Evolutionary conservation across 345 rosid genomes (phyloP).

Genomic region (Eucalyptus leucophloia): DNA sequence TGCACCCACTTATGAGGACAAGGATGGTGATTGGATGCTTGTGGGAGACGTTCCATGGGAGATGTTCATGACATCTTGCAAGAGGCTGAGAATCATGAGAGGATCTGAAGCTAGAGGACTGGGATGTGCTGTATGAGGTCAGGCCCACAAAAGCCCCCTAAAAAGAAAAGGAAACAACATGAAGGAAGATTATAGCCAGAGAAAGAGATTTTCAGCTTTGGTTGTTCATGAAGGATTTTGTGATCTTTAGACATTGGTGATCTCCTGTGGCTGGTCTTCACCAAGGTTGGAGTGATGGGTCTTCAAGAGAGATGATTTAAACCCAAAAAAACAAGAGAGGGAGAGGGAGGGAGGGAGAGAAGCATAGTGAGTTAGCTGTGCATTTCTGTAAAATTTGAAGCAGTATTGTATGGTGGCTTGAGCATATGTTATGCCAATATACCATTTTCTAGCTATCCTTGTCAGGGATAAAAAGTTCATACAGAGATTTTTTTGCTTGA

Average conservation of each 20-base stretch:
- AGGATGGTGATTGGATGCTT: conserved; percentile 87
- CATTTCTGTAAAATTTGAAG: neutral
- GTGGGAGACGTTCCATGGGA: conserved; percentile 88
- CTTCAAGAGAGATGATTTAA: neutral
- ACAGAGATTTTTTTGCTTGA: neutral
- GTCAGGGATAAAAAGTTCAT: neutral
- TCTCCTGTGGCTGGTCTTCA: neutral
- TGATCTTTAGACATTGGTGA: neutral
- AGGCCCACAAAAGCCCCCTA: neutral
- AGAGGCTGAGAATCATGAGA: conserved; percentile 83
- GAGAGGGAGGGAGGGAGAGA: neutral
- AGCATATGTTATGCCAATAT: neutral
- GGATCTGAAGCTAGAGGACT: conserved; percentile 69
- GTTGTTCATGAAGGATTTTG: neutral
- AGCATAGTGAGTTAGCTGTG: neutral
- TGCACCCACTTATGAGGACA: conserved; percentile 73
- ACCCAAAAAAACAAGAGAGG: neutral
- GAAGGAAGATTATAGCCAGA: neutral
- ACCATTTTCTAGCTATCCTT: neutral
- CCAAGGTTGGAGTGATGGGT: neutral
- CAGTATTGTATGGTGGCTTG: neutral
- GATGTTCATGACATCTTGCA: conserved; percentile 80
- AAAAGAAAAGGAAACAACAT: neutral
- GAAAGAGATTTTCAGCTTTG: neutral
- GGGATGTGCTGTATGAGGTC: conserved; percentile 42